Evolutionary conservation across 306 rosid species (phyloP), one percentile per base, ranked within the genome.

Genomic region (Lablab purpureus): DNA sequence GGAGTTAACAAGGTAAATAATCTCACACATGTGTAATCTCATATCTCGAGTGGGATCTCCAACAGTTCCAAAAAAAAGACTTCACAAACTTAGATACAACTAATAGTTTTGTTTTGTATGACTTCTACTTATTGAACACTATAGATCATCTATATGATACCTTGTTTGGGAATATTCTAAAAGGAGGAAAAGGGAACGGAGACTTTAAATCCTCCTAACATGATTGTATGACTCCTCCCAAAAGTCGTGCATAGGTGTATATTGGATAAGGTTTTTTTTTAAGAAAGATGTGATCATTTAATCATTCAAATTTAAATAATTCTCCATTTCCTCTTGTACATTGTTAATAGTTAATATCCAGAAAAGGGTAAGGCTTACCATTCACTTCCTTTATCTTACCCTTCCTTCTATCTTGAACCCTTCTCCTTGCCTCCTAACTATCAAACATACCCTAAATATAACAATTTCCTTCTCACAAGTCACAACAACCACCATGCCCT

Each of bases 401-500:
- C 9, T 23, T 52, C 43, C 55, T 22, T 77, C 32, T 21, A 15
- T 55, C 15, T 10, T 22, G 63, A 22, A 1, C 63, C 32, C 32
- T 22, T 55, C 32, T 34, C 56, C 32, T 22, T 67, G 36, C 54
- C 43, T 51, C 43, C 22, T 36, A 23, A 77, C n/a, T 67, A 37
- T 37, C 21, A 37, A 25, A 77, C 54, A 28, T 50, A 51, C 54
- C 63, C 32, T 28, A 66, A 67, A 77, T 68, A 50, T 5, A n/a
- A 28, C 71, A 62, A 64, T 71, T 67, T 75, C 49, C 54, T 22
- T 70, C 74, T 19, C 78, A 51, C 9, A 4, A 66, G 17, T 36
- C 49, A 36, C 51, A 67, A 49, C 74, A 71, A 54, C 72, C 69
- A 54, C 34, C 49, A 60, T 21, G 19, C 19, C 41, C 37, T 56